Evolutionary conservation across 352 stramenopile species (phyloP).

Genomic region (Aphanomyces invadans): DNA sequence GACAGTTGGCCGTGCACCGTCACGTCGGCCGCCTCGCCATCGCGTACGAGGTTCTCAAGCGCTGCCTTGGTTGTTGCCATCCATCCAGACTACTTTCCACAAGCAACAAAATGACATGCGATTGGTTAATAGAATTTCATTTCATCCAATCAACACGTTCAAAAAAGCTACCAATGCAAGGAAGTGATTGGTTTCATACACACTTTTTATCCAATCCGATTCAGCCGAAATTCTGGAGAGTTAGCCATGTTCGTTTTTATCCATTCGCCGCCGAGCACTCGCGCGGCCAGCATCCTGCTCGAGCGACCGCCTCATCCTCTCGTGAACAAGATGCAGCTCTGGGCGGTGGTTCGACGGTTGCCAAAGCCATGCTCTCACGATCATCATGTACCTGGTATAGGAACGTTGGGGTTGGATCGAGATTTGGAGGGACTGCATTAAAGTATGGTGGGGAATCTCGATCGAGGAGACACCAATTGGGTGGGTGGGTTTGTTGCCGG

Average conservation of each 20-base stretch:
- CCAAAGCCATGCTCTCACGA: background rate
- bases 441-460: background rate
- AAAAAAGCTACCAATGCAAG: no score
- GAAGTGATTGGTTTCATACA: no score
- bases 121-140: background rate
- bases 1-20: constrained; percentile 62
- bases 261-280: no score
- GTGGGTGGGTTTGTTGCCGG: background rate
- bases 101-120: background rate
- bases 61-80: background rate
- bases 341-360: background rate
- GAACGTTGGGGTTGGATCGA: background rate
- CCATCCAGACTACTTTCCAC: no score
- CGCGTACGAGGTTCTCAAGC: background rate
- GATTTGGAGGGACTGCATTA: background rate
- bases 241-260: no score
- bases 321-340: background rate
- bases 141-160: background rate
- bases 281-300: no score
- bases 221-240: no score
- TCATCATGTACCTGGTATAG: background rate
- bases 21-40: constrained; percentile 26
- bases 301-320: no score
- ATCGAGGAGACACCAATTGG: no score
- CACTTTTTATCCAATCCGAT: no score